phyloP scores from a whole-genome alignment of 805 yeast genomes.

The Huiozyma naganishii region DNA sequence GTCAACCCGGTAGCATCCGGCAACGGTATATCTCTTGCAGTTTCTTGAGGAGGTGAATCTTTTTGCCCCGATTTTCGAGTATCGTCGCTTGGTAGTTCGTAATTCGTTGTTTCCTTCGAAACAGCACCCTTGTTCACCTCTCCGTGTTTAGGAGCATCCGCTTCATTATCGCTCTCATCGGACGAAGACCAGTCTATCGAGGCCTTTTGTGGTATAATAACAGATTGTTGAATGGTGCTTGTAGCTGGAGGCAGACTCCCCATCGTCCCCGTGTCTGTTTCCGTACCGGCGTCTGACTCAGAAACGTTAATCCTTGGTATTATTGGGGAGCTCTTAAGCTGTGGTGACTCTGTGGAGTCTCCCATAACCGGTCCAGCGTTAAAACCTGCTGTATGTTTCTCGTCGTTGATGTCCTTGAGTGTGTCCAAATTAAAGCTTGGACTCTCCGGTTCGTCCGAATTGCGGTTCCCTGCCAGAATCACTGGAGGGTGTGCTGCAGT shows the following conservation, averaged over 20 bases:
- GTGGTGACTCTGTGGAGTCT: not conserved
- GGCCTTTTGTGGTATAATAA: conserved; percentile 75
- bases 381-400: not conserved
- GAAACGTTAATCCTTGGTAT: not conserved
- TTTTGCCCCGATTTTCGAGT: too few species aligned
- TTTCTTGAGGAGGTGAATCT: too few species aligned
- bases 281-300: not conserved
- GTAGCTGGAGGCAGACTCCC: conserved; percentile 7
- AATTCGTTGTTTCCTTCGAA: too few species aligned
- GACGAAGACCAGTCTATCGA: conserved; percentile 81
- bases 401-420: not conserved
- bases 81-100: too few species aligned
- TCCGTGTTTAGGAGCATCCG: not conserved
- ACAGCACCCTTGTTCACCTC: not conserved
- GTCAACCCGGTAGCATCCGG: too few species aligned
- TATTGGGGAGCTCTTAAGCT: not conserved
- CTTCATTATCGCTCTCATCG: conserved; percentile 36
- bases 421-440: not conserved
- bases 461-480: too few species aligned
- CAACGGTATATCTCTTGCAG: too few species aligned
- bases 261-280: not conserved
- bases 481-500: not conserved
- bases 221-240: conserved; percentile 46
- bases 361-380: not conserved
- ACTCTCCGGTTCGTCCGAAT: not conserved